Percentiles rank a stretch among this genome's conserved stretches.
These are phyloP conservation scores for Cochlearia excelsa DNA, from an alignment of 345 rosid species.

Conservation along the genomic window DNA sequence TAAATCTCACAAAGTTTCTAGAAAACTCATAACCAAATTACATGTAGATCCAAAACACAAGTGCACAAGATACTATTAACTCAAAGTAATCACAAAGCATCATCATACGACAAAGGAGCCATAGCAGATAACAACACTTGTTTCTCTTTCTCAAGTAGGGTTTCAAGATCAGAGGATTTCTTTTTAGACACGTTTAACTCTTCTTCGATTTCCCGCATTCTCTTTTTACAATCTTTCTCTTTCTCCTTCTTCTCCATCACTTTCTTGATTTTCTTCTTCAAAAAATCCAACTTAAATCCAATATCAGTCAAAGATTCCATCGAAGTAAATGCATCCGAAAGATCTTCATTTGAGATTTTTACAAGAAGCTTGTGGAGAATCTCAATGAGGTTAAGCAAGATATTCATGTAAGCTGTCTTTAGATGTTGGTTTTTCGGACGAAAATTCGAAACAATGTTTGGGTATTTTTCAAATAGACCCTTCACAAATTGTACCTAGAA, in stretches of 20 bases:
- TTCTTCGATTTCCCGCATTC: slow-evolving; percentile 19
- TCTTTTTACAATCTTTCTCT: not conserved
- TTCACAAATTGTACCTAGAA: slow-evolving; percentile 15
- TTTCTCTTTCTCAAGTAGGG: no score
- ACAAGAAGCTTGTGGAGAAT: slow-evolving; percentile 9
- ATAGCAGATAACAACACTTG: no score
- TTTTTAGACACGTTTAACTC: slow-evolving; percentile 2
- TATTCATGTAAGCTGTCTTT: slow-evolving; percentile 21
- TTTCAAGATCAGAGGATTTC: no score
- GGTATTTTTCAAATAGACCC: slow-evolving; percentile 25
- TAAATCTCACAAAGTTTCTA: no score
- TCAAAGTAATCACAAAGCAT: no score
- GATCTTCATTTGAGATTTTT: slow-evolving; percentile 15
- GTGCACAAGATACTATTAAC: no score
- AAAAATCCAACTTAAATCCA: slow-evolving; percentile 32
- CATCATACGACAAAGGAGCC: no score
- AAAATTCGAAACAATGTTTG: slow-evolving; percentile 23
- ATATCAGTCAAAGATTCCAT: slow-evolving; percentile 15
- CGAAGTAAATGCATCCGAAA: slow-evolving; percentile 6
- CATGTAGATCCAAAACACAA: no score
- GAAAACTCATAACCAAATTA: no score
- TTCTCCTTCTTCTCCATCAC: slow-evolving; percentile 16
- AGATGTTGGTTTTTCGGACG: slow-evolving; percentile 18
- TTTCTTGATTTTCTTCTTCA: slow-evolving; percentile 25
- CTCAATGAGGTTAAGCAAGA: slow-evolving; percentile 24